phyloP scores from a whole-genome alignment of 2,329 filamentous ascomycete species.

The Trichoderma hamatum region DNA sequence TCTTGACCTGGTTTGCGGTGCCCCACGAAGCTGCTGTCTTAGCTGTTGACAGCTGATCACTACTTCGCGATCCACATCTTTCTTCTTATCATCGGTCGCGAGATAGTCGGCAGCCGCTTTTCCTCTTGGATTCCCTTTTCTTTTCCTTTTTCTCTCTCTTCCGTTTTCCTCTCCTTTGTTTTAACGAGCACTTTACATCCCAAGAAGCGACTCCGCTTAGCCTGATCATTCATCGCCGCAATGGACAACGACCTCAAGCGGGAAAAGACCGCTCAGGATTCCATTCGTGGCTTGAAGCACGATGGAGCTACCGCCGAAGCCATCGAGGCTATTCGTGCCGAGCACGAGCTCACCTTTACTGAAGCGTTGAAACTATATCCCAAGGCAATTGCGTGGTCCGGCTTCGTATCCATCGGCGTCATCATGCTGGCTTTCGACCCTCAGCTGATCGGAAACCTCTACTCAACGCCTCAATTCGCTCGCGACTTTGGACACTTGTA shows the following conservation, averaged over 20 bases:
- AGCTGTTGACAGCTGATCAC: not conserved
- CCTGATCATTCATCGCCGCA: not conserved
- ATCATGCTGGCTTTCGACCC: conserved; percentile 67
- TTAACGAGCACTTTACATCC: not conserved
- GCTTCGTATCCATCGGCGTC: conserved; percentile 62
- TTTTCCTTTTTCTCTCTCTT: no score
- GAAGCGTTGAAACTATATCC: conserved; percentile 50
- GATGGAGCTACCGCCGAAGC: conserved; percentile 23
- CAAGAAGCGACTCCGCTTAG: not conserved
- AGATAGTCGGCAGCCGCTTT: not conserved
- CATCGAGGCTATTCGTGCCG: conserved; percentile 45
- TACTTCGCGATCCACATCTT: not conserved
- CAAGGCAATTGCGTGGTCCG: conserved; percentile 56
- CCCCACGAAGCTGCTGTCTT: not conserved
- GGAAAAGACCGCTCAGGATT: conserved; percentile 14
- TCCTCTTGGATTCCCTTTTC: not conserved
- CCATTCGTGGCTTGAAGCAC: not conserved
- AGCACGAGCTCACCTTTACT: conserved; percentile 46
- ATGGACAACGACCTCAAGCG: conserved; percentile 21
- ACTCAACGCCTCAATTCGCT: conserved; percentile 61
- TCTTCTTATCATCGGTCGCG: not conserved
- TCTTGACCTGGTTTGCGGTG: not conserved
- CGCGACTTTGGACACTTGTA: conserved; percentile 58
- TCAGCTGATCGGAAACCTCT: conserved; percentile 65
- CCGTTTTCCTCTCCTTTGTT: not conserved